Evolutionary conservation across 2,329 filamentous ascomycete species (phyloP), one percentile per base, ranked within the genome.

Genomic region (Neodidymelliopsis sp.): DNA sequence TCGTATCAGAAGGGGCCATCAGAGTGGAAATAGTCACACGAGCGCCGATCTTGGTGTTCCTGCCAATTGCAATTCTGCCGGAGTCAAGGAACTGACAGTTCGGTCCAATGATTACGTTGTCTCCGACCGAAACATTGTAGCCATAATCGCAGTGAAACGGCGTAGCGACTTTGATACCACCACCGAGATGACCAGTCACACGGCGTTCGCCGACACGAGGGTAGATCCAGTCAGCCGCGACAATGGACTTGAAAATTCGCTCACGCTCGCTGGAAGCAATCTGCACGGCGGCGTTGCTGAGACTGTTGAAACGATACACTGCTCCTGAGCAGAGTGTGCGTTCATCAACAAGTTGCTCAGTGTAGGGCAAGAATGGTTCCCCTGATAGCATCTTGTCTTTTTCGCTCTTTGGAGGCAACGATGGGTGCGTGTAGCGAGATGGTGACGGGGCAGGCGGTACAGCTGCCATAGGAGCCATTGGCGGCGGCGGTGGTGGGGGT

Each of bases 111-210:
- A 87, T 83, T 2, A 95, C 90, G 56, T 94, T 87, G 60, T 92
- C 87, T 10, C 90, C 92, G 59, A 99, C 89, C 36, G 83, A 83
- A 62, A 97, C 88, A 71, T 99, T 97, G 76, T 96, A 97, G 0
- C 94, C 94, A 66, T 97, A 97, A 65, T 97, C 91, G 70, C 93
- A 97, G 35, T 82, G 86, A 71, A 99, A 97, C 0, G 93, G 93
- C 2, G 89, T 85, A 65, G 96, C 91, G 19, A 99, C 88, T 28
- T 87, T 80, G 4, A 89, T 87, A 46, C 87, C 84, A 15, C 86
- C 83, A 13, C 91, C 90, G 4, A 94, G 83, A 19, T 79, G 82
- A 49, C 83, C 89, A 33, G 52, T 49, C 25, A 50, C 41, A 15
- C 33, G 43, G 23, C 40, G 33, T 42, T 55, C 48, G 19, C 27